Evolutionary conservation across 805 yeast species (phyloP).

Genomic region (Saturnispora bothae): DNA sequence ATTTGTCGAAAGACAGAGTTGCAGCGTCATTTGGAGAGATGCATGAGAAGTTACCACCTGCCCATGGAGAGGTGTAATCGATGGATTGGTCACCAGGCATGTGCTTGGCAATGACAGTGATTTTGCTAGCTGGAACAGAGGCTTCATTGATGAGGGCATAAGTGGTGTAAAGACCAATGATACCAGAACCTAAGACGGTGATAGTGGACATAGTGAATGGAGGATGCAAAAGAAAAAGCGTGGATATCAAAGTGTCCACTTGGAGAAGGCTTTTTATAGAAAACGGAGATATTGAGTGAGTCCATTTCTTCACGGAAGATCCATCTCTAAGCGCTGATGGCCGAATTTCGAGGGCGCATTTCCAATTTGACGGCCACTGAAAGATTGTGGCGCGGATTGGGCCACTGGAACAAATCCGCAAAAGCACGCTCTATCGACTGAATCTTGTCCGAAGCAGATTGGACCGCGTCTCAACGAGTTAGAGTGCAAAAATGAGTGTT

Average conservation of each 20-base stretch:
- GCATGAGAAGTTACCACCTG: slow-evolving; percentile 54
- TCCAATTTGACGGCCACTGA: neutral
- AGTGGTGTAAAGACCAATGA: slow-evolving; percentile 56
- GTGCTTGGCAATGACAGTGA: slow-evolving; percentile 53
- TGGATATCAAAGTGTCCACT: neutral
- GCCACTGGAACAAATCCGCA: neutral
- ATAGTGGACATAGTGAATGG: slow-evolving; percentile 11
- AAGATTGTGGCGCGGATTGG: neutral
- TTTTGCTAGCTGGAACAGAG: slow-evolving; percentile 30
- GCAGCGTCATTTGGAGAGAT: slow-evolving; percentile 49
- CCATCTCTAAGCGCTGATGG: neutral
- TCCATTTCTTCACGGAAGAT: neutral
- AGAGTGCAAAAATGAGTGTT: no score
- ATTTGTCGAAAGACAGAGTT: slow-evolving; percentile 42
- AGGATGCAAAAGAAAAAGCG: neutral
- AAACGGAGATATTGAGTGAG: no score
- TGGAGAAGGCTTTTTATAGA: neutral
- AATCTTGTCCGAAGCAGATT: neutral
- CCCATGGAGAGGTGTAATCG: slow-evolving; percentile 73
- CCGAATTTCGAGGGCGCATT: neutral
- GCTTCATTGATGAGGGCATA: slow-evolving; percentile 35
- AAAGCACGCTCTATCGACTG: no score
- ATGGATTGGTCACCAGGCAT: slow-evolving; percentile 73
- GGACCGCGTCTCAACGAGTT: no score
- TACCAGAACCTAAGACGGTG: slow-evolving; percentile 44